A percentile compares a stretch with the other conserved stretches of the same genome.
phyloP scores from a whole-genome alignment of 352 stramenopile species.

The Phytophthora chlamydospora region DNA sequence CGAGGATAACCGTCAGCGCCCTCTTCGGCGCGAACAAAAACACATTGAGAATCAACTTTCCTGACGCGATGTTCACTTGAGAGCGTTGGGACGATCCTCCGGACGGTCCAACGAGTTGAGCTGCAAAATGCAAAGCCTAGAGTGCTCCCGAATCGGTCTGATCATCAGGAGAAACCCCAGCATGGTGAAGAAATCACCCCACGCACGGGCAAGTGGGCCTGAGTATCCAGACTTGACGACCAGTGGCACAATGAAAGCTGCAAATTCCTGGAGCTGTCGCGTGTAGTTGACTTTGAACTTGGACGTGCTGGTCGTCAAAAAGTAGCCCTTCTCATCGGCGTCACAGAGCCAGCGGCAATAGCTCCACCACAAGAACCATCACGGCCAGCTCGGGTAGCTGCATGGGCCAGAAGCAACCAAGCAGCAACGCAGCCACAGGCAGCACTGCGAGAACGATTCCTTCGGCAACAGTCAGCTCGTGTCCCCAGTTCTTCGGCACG shows the following conservation, averaged over 20 bases:
- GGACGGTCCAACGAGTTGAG: conserved; percentile 89
- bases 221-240: conserved; percentile 72
- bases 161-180: conserved; percentile 80
- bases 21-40: conserved; percentile 70
- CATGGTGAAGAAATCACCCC: conserved; percentile 86
- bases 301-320: conserved; percentile 86
- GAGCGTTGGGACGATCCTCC: conserved; percentile 82
- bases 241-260: conserved; percentile 82
- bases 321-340: conserved; percentile 82
- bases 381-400: conserved; percentile 69
- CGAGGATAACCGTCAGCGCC: conserved; percentile 72
- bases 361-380: conserved; percentile 77
- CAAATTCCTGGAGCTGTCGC: conserved; percentile 86
- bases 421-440: conserved; percentile 50
- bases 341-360: conserved; percentile 83
- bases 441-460: conserved; percentile 37
- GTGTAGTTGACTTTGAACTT: conserved; percentile 92
- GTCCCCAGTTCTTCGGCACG: conserved; percentile 35
- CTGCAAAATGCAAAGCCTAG: conserved; percentile 88
- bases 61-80: conserved; percentile 75
- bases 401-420: conserved; percentile 73
- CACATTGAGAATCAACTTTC: conserved; percentile 84
- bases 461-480: conserved; percentile 32
- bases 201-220: conserved; percentile 69
- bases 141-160: conserved; percentile 20